Evolutionary conservation across 2,329 filamentous ascomycete species (phyloP), one percentile per base, ranked within the genome.

Genomic region (Stagonosporopsis vannaccii): DNA sequence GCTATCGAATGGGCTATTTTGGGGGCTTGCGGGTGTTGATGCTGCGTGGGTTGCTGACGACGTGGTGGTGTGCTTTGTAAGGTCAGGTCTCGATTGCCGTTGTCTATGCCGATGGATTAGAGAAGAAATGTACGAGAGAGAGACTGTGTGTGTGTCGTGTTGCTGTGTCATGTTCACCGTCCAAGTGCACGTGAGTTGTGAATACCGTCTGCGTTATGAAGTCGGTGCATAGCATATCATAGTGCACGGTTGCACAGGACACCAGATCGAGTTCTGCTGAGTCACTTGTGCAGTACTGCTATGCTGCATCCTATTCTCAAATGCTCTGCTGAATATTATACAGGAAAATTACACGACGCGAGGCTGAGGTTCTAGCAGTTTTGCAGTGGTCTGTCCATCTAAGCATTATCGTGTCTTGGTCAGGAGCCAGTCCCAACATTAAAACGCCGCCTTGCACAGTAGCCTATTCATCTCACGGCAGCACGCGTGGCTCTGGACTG

Each of bases 1-100:
- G 51, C 37, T 47, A 53, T 53, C 17, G 43, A 32, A 53, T 35
- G 26, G n/a, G 15, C 43, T 53, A 42, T 47, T 53, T 42, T 36
- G 26, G 23, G 26, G 12, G 2, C 17, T 6, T 28, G 13, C 12
- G 3, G 30, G 13, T 13, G 15, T 12, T 32, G 19, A 20, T 13
- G 19, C 42, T 51, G n/a, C 41, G 52, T 37, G 19, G 9, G 7
- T 2, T 41, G 46, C 20, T 44, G 39, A 54, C 51, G 37, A n/a
- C 5, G 37, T 28, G 2, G 33, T 22, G 11, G 20, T 36, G 11
- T 19, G 4, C 9, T 37, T 20, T 17, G 17, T 37, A 17, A 19
- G 17, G 17, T 37, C 35, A 11, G 9, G n/a, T 9, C 9, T 11
- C 12, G 35, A 6, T 37, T 37, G 35, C 20, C 11, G 4, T 3